Conservation (phyloP, 2,329 filamentous ascomycete genomes). For the Plenodomus biglobosus region DNA sequence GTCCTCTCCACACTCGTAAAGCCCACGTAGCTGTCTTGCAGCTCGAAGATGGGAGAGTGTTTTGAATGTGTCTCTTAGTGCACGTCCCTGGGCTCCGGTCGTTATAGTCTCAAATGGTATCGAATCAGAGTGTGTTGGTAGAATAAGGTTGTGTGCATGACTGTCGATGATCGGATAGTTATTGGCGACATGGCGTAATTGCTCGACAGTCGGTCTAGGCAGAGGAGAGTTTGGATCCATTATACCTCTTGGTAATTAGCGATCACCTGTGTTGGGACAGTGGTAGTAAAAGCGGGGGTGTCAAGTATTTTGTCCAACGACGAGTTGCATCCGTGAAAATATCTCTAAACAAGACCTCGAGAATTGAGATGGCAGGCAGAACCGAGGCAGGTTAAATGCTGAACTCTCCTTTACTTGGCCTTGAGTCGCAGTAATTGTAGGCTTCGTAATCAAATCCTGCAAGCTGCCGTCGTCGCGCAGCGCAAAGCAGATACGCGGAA, state of each 20-base stretch:
- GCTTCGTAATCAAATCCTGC: background rate
- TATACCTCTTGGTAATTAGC: background rate
- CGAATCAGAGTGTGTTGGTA: slow-evolving; percentile 51
- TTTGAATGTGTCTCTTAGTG: slow-evolving; percentile 62
- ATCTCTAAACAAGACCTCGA: background rate
- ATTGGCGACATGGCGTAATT: slow-evolving; percentile 38
- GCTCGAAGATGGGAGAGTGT: slow-evolving; percentile 71
- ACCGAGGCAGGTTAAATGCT: background rate
- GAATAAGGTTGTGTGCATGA: slow-evolving; percentile 70
- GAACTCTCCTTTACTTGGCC: background rate
- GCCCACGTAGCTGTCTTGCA: slow-evolving; percentile 65
- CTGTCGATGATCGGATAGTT: slow-evolving; percentile 68
- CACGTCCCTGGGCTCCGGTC: slow-evolving; percentile 71
- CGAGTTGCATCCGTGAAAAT: background rate
- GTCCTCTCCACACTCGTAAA: slow-evolving; percentile 60
- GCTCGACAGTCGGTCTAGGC: slow-evolving; percentile 32
- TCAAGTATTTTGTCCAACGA: background rate
- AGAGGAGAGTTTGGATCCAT: slow-evolving; percentile 23
- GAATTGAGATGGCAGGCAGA: background rate
- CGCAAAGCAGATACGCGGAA: background rate
- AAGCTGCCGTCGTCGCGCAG: background rate
- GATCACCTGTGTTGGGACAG: background rate
- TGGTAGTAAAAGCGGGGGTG: background rate
- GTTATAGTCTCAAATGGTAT: slow-evolving; percentile 64
- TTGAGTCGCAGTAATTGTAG: background rate